phyloP scores from a whole-genome alignment of 371 early-diverging fungal genomes.

The Mortierella sp. region DNA sequence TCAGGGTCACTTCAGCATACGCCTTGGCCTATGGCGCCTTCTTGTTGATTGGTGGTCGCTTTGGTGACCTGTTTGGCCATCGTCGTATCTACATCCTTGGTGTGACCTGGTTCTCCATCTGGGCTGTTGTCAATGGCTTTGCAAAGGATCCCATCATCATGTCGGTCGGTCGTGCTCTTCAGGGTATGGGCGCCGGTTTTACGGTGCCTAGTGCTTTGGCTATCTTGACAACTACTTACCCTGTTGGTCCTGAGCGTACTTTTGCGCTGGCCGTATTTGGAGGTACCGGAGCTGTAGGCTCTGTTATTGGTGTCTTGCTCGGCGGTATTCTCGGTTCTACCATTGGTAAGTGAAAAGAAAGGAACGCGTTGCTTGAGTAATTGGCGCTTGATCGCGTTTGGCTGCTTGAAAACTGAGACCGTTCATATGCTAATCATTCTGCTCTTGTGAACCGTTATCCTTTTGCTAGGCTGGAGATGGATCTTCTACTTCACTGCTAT shows the following conservation, averaged over 20 bases:
- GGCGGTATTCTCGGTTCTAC: constrained; percentile 58
- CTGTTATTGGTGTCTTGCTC: constrained; percentile 58
- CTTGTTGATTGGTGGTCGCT: constrained; percentile 59
- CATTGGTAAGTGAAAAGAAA: constrained; percentile 18
- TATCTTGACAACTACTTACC: constrained; percentile 48
- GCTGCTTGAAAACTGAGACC: background rate
- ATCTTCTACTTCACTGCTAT: constrained; percentile 61
- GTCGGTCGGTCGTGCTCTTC: constrained; percentile 58
- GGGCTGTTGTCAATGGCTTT: constrained; percentile 52
- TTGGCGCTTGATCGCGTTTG: background rate
- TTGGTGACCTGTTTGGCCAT: constrained; percentile 61
- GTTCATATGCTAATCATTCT: background rate
- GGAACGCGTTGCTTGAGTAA: background rate
- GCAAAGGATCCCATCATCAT: constrained; percentile 49
- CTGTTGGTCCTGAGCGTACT: constrained; percentile 33
- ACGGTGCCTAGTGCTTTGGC: constrained; percentile 62
- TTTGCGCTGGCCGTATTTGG: constrained; percentile 36
- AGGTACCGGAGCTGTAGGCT: constrained; percentile 33
- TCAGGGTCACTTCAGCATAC: constrained; percentile 57
- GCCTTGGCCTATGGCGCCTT: constrained; percentile 60
- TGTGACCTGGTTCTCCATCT: constrained; percentile 51
- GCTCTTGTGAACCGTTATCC: background rate
- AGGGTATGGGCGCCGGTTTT: constrained; percentile 61
- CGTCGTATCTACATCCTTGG: constrained; percentile 55
- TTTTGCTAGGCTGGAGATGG: constrained; percentile 60